A percentile compares a stretch with the other conserved stretches of the same genome.
Evolutionary conservation across 2,329 filamentous ascomycete genomes (phyloP).

Genomic region (Rhinocladiella similis): DNA sequence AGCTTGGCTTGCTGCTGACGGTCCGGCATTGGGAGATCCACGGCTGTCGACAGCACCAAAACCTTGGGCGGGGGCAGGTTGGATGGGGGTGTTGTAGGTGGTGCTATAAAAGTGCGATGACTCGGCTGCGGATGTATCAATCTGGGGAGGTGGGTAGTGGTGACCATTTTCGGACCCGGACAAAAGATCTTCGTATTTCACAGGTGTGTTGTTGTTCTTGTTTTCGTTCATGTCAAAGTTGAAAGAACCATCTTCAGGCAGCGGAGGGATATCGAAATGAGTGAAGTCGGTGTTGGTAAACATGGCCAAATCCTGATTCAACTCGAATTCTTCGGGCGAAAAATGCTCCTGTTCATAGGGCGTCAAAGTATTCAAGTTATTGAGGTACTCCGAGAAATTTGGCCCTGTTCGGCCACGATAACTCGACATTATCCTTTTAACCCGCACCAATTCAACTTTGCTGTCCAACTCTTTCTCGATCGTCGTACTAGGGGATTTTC

Average conservation of each 20-base stretch:
- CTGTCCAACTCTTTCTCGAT: neutral
- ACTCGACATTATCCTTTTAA: conserved; percentile 59
- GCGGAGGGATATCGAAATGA: conserved; percentile 62
- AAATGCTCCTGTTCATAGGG: conserved; percentile 62
- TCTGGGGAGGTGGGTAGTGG: conserved; percentile 17
- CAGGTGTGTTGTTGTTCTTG: conserved; percentile 15
- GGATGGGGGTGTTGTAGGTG: conserved; percentile 30
- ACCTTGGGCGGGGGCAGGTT: conserved; percentile 24
- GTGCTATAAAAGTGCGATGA: conserved; percentile 22
- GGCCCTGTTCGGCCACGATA: conserved; percentile 74
- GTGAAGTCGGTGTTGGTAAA: conserved; percentile 84
- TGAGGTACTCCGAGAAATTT: conserved; percentile 87
- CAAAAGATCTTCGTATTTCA: conserved; percentile 31
- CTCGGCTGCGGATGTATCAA: conserved; percentile 21
- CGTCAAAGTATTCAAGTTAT: conserved; percentile 74
- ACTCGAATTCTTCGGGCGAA: conserved; percentile 60
- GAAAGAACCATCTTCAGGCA: conserved; percentile 27
- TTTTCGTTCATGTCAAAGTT: conserved; percentile 27
- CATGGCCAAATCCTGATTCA: conserved; percentile 72
- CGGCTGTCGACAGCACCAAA: conserved; percentile 17
- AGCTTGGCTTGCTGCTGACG: neutral
- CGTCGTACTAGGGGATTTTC: neutral
- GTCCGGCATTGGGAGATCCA: conserved; percentile 6
- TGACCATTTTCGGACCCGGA: conserved; percentile 12
- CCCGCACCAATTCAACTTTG: neutral